Conservation (phyloP, 345 rosid genomes). For the Acer negundo region DNA sequence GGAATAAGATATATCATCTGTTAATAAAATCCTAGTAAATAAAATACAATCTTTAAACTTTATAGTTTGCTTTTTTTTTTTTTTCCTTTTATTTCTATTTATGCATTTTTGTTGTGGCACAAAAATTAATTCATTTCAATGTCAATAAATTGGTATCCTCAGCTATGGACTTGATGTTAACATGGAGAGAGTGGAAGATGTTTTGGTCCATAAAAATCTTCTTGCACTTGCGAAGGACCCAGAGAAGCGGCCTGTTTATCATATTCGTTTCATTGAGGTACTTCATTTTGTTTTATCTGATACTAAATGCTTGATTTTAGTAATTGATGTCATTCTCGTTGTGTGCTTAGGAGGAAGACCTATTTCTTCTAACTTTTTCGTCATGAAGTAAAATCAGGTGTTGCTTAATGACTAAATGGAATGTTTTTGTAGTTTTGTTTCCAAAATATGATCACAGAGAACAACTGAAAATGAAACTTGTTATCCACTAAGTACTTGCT, state of each 20-base stretch:
- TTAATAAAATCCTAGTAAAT: neutral
- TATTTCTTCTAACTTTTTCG: neutral
- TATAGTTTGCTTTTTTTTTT: neutral
- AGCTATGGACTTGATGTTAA: conserved; percentile 73
- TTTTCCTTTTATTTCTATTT: neutral
- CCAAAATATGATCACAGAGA: neutral
- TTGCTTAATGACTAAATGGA: neutral
- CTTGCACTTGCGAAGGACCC: conserved; percentile 65
- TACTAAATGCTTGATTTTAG: conserved; percentile 5
- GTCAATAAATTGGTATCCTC: conserved; percentile 11
- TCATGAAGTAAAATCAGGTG: neutral
- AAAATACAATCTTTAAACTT: neutral
- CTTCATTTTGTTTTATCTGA: conserved; percentile 1
- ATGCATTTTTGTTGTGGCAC: neutral
- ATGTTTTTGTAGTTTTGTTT: neutral
- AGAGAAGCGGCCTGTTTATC: conserved; percentile 57
- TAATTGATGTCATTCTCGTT: neutral
- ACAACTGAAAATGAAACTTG: neutral
- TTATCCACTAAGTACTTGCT: neutral
- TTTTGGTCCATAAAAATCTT: conserved; percentile 56
- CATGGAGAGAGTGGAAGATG: conserved; percentile 69
- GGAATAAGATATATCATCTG: neutral
- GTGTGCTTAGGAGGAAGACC: neutral
- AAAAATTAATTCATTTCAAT: neutral
- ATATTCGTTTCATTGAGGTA: conserved; percentile 72